Evolutionary conservation across 176 grass and related monocot genomes (phyloP), one percentile per base, ranked within the genome.

Genomic region (Guadua angustifolia): DNA sequence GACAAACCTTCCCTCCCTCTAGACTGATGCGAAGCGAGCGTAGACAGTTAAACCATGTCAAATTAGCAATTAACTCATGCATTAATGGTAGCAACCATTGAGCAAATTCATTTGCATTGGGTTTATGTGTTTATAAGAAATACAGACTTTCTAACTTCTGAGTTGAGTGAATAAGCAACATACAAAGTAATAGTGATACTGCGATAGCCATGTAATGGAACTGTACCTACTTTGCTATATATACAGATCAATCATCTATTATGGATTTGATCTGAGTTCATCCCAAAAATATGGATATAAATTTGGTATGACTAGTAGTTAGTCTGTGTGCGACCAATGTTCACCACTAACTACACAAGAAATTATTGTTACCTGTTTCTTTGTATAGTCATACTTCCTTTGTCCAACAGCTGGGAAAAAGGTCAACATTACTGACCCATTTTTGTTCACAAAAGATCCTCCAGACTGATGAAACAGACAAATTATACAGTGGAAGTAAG

Each of bases 311-410:
- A 56, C 19, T 63, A 76, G 8, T 9, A 55, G 43, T 17, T 45
- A 10, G 22, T 53, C 56, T 66, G 43, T 12, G 22, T 69, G 26
- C 14, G 7, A 53, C 13, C 53, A 81, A 29, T 61, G 74, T 42
- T 60, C 2, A 64, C 43, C 55, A 71, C 8, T 36, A 87, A 51
- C 18, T 66, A 57, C 26, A 83, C 55, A 79, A 66, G 19, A 66
- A 73, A 79, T 43, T 24, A 72, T 14, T 16, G 9, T 73, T 85
- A 98, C 96, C 93, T 92, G 96, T 77, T 87, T 98, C 85, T 90
- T 95, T 24, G 94, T 52, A 90, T 89, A 98, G 86, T 98, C 89
- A 73, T 98, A 98, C 83, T 92, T 98, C 60, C 88, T 87, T 64
- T 45, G 74, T 60, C 89, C 96, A 88, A 95, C 39, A 51, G 96